Evolutionary conservation across 116 monocot genomes (phyloP).

Genomic region (Zostera marina): DNA sequence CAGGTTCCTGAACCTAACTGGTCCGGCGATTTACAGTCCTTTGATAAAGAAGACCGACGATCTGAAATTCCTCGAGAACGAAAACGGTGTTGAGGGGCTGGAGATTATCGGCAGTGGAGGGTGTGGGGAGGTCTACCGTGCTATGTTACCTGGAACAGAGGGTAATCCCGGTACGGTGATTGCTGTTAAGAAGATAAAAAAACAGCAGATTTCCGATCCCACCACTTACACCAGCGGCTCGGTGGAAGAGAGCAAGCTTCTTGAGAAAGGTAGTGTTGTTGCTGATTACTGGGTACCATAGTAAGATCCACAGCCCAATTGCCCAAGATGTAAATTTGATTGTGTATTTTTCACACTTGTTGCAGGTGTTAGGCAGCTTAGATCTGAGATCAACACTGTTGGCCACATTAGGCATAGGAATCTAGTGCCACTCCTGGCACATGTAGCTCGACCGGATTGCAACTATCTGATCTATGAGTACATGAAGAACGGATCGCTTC

Average conservation of each 20-base stretch:
- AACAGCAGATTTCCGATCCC: background rate
- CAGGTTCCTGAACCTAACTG: slow-evolving; percentile 18
- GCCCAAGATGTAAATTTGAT: too few relatives aligned
- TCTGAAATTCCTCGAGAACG: slow-evolving; percentile 46
- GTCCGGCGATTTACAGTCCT: slow-evolving; percentile 46
- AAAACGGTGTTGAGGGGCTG: slow-evolving; percentile 26
- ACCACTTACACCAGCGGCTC: slow-evolving; percentile 5
- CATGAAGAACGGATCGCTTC: slow-evolving; percentile 60
- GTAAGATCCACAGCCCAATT: too few relatives aligned
- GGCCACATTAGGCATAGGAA: slow-evolving; percentile 44
- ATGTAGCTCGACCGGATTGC: slow-evolving; percentile 27
- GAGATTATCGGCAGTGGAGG: slow-evolving; percentile 64
- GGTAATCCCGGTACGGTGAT: slow-evolving; percentile 6
- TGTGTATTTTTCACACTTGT: background rate
- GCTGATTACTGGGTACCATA: too few relatives aligned
- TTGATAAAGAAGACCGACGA: slow-evolving; percentile 24
- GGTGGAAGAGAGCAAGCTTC: slow-evolving; percentile 31
- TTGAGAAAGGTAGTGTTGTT: slow-evolving; percentile 23
- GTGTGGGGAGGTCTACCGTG: slow-evolving; percentile 52
- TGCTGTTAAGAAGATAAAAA: slow-evolving; percentile 55
- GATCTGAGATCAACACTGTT: slow-evolving; percentile 41
- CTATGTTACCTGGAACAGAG: slow-evolving; percentile 9
- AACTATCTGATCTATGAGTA: slow-evolving; percentile 40
- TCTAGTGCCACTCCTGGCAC: slow-evolving; percentile 36
- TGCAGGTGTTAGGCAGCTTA: slow-evolving; percentile 35